Percentiles rank a stretch among this genome's conserved stretches.
These are phyloP conservation scores for Moesziomyces globuligerus DNA, from an alignment of 1,284 basidiomycete genomes.

Conservation along the genomic window DNA sequence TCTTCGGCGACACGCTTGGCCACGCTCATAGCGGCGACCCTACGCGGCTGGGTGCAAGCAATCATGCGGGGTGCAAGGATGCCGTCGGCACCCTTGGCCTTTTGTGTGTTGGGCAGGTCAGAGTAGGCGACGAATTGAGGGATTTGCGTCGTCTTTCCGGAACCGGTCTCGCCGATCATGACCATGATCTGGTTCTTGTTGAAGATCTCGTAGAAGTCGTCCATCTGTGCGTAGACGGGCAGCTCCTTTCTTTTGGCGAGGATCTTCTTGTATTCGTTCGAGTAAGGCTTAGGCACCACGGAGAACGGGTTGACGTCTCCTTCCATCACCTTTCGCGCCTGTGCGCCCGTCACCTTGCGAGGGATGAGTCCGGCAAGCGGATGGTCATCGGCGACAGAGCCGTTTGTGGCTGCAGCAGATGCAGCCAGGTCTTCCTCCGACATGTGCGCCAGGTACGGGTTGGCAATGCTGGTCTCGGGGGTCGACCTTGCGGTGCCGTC, in stretches of 20 bases:
- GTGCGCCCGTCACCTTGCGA: constrained; percentile 77
- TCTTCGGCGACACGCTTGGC: constrained; percentile 98
- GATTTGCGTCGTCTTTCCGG: constrained; percentile 99
- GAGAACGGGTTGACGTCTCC: constrained; percentile 86
- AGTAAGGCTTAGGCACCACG: constrained; percentile 73
- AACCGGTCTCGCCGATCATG: constrained; percentile 97
- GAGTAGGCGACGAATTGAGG: constrained; percentile 95
- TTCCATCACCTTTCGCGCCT: constrained; percentile 80
- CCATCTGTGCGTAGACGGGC: constrained; percentile 92
- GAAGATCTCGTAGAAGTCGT: constrained; percentile 88
- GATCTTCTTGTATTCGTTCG: constrained; percentile 85
- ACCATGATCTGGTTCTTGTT: constrained; percentile 87
- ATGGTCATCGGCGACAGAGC: constrained; percentile 55
- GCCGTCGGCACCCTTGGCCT: constrained; percentile 56
- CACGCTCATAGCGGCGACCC: constrained; percentile 97
- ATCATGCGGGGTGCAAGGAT: constrained; percentile 82
- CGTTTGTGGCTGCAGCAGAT: constrained; percentile 8
- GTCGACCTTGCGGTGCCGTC: constrained; percentile 7
- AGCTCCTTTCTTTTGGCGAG: constrained; percentile 84
- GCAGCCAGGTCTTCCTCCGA: constrained; percentile 29
- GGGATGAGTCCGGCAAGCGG: constrained; percentile 83
- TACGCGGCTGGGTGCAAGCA: constrained; percentile 94
- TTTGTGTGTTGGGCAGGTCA: constrained; percentile 80
- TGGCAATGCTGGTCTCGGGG: constrained; percentile 39
- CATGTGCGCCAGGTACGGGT: constrained; percentile 61